phyloP scores from a whole-genome alignment of 2,329 filamentous ascomycete genomes.

The Dactylellina leptospora region DNA sequence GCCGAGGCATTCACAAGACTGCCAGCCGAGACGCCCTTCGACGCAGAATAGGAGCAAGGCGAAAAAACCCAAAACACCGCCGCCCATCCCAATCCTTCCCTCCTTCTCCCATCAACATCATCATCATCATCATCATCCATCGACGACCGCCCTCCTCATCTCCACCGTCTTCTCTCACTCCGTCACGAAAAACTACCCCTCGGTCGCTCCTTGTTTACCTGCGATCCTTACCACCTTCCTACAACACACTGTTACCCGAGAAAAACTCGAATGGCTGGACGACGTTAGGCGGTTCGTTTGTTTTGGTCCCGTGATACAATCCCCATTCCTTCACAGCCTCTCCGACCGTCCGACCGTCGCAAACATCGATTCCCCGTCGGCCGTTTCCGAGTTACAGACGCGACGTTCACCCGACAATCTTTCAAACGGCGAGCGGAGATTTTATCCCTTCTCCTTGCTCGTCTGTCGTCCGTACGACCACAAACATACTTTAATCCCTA shows the following conservation, averaged over 20 bases:
- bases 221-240: constrained; percentile 13
- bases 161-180: constrained; percentile 11
- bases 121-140: constrained; percentile 52
- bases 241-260: constrained; percentile 19
- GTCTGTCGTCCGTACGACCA: constrained; percentile 7
- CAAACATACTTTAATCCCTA: constrained; percentile 22
- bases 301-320: constrained; percentile 42
- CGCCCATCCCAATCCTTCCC: constrained; percentile 2
- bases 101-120: constrained; percentile 17
- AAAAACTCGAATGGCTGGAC: constrained; percentile 50
- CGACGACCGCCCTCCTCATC: constrained; percentile 20
- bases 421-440: constrained; percentile 10
- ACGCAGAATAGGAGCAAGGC: constrained; percentile 4
- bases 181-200: constrained; percentile 22
- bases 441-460: constrained; percentile 16
- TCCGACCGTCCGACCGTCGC: constrained; percentile 28
- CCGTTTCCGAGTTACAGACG: constrained; percentile 16
- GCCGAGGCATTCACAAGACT: constrained; percentile 52
- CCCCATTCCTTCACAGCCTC: constrained; percentile 3
- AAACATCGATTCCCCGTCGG: constrained; percentile 22
- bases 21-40: background rate
- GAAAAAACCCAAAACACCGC: constrained; percentile 27
- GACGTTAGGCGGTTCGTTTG: constrained; percentile 43
- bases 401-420: constrained; percentile 14
- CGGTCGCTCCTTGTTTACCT: constrained; percentile 9